Evolutionary conservation across 495 filamentous ascomycete species (phyloP), one percentile per base, ranked within the genome.

Genomic region (Aspergillus hancockii): DNA sequence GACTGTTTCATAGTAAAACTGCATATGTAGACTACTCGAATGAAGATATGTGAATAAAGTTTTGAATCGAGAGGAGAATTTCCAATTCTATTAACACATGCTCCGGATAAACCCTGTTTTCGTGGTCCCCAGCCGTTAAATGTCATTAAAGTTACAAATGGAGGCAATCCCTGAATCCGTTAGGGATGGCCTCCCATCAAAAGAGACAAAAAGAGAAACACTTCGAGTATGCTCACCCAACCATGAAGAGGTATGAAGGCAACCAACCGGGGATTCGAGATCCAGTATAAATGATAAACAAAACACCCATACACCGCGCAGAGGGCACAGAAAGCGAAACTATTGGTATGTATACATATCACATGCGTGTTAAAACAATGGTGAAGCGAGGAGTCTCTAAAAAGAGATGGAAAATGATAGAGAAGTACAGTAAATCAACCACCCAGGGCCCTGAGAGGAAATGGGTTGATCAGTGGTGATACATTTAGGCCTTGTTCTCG

Each of bases 401-500:
- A 38, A 38, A 10, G 62, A 63, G 57, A 34, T 31, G 49, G 59
- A 58, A 65, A 55, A 55, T 34, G 46, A 58, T 61, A 65, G 36
- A 51, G 71, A 69, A 71, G 69, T 67, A 74, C 68, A 70, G 49
- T 46, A 61, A 54, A 59, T 46, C 40, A 52, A 49, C 57, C 53
- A 41, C 30, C 45, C 45, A 23, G 38, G 30, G 45, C 28, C 22
- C 2, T 8, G 25, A 34, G 13, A 31, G 30, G 36, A 38, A 4
- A 51, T 32, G 57, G 49, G 36, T 41, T 25, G 54, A 58, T 63
- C 58, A 63, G 36, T 61, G 47, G 30, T 62, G 43, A 34, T 65
- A 62, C 58, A 67, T 69, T 87, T 85, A 90, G 59, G 83, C 79
- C 84, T 96, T 94, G 81, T 92, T 95, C 85, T 97, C 92, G 61